phyloP scores from a whole-genome alignment of 495 filamentous ascomycete species.

The Daldinia loculata region DNA sequence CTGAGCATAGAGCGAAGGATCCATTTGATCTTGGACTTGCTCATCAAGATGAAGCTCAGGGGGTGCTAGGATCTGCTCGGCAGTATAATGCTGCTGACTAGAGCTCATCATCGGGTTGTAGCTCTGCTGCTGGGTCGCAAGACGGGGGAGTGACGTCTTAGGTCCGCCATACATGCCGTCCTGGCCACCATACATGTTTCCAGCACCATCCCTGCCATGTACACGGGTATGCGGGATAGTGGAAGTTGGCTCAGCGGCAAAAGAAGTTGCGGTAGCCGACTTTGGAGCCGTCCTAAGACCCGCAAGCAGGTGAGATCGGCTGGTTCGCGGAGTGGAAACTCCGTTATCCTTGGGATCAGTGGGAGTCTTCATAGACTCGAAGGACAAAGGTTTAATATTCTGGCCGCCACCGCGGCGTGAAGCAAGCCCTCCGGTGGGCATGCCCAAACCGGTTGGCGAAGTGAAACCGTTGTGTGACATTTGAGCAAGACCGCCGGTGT shows the following conservation, averaged over 20 bases:
- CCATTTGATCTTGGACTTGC: slow-evolving; percentile 71
- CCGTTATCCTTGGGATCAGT: slow-evolving; percentile 60
- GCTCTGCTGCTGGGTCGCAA: slow-evolving; percentile 48
- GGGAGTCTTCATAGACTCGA: slow-evolving; percentile 64
- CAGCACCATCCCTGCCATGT: slow-evolving; percentile 55
- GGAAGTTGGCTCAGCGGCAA: slow-evolving; percentile 67
- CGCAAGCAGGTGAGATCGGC: slow-evolving; percentile 92
- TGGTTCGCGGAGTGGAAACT: slow-evolving; percentile 84
- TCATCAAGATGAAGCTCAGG: slow-evolving; percentile 77
- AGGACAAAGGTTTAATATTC: slow-evolving; percentile 87
- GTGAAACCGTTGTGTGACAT: slow-evolving; percentile 90
- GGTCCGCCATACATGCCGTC: slow-evolving; percentile 56
- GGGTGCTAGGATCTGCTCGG: slow-evolving; percentile 88
- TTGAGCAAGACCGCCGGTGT: slow-evolving; percentile 99
- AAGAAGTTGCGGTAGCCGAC: slow-evolving; percentile 71
- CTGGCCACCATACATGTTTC: slow-evolving; percentile 58
- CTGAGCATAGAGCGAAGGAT: slow-evolving; percentile 83
- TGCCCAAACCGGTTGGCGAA: slow-evolving; percentile 73
- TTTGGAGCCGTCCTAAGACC: slow-evolving; percentile 93
- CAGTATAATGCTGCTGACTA: slow-evolving; percentile 57
- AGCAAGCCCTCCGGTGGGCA: slow-evolving; percentile 80
- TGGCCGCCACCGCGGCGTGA: slow-evolving; percentile 76
- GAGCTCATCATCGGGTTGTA: slow-evolving; percentile 45
- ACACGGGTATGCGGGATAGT: slow-evolving; percentile 49
- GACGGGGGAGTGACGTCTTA: slow-evolving; percentile 62